A percentile compares a stretch with the other conserved stretches of the same genome.
phyloP scores from a whole-genome alignment of 2,329 filamentous ascomycete species.

The Leptographium lundbergii region DNA sequence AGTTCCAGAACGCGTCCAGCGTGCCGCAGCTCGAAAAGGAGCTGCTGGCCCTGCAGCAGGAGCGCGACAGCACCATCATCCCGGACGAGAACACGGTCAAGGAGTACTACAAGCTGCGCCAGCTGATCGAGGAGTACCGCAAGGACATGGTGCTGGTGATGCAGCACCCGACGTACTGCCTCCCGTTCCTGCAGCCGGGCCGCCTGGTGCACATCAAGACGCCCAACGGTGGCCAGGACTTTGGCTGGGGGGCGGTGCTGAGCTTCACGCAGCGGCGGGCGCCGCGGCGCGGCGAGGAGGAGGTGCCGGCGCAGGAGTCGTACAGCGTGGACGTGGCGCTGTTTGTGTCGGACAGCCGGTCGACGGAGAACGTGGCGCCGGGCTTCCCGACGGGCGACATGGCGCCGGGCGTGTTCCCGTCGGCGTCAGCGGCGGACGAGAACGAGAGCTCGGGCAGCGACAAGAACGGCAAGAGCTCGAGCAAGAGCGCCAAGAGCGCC shows the following conservation, averaged over 20 bases:
- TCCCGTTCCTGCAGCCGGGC: conserved; percentile 78
- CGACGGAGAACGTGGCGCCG: conserved; percentile 30
- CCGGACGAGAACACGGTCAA: conserved; percentile 79
- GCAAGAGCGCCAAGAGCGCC: background rate
- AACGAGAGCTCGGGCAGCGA: background rate
- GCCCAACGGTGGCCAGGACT: conserved; percentile 54
- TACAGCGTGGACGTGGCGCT: conserved; percentile 77
- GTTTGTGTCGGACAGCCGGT: conserved; percentile 33
- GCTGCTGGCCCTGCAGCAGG: conserved; percentile 62
- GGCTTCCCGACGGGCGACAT: conserved; percentile 31
- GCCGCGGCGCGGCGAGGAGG: conserved; percentile 50
- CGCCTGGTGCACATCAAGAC: conserved; percentile 79
- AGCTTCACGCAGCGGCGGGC: conserved; percentile 55
- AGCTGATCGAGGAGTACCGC: conserved; percentile 70
- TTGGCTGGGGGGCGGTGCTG: conserved; percentile 87
- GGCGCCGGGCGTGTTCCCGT: conserved; percentile 51
- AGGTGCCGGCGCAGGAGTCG: conserved; percentile 61
- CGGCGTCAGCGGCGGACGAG: conserved; percentile 37
- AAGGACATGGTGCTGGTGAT: conserved; percentile 88
- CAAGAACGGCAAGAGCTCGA: background rate
- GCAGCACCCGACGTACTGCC: conserved; percentile 76
- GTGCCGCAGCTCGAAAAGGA: conserved; percentile 77
- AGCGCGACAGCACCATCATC: conserved; percentile 62
- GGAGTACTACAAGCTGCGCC: conserved; percentile 84
- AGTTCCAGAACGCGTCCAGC: conserved; percentile 91